Conservation (phyloP, 768 basidiomycete genomes). For the Pisolithus orientalis region DNA sequence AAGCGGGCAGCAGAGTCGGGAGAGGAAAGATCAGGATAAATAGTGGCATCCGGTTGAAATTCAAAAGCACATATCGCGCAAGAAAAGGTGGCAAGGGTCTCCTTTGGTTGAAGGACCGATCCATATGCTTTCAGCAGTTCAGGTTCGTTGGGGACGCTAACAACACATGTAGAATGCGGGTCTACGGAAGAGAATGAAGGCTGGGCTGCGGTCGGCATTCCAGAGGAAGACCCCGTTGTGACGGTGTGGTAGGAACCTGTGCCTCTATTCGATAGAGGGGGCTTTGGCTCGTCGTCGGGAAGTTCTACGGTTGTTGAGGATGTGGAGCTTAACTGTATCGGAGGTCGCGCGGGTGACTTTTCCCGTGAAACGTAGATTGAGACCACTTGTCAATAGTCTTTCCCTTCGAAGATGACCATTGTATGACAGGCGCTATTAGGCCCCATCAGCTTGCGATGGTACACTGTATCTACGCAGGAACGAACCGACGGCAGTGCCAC, state of each 20-base stretch:
- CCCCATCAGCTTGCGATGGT: conserved; percentile 10
- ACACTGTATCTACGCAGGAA: conserved; percentile 9
- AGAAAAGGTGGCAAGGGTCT: conserved; percentile 60
- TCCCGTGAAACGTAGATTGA: conserved; percentile 65
- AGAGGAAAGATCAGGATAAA: conserved; percentile 65
- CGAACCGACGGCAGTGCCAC: conserved; percentile 74
- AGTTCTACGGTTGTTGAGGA: conserved; percentile 6
- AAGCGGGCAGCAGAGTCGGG: conserved; percentile 39
- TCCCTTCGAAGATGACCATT: conserved; percentile 46
- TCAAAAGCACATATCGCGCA: conserved; percentile 58
- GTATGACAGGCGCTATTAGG: conserved; percentile 55
- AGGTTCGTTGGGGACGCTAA: conserved; percentile 54
- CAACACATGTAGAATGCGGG: conserved; percentile 26
- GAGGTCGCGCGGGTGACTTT: conserved; percentile 37
- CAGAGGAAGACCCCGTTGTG: no score
- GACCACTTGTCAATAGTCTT: conserved; percentile 66
- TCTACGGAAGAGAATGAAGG: no score
- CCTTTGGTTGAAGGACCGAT: conserved; percentile 74
- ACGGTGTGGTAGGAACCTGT: no score
- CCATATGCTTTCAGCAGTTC: conserved; percentile 79
- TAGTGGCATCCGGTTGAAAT: conserved; percentile 79
- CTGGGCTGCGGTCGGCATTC: no score
- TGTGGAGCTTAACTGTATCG: conserved; percentile 16
- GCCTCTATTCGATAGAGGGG: no score
- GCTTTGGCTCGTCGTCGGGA: not conserved